Conservation (phyloP, 441 rosid species). For the Croton laevigatus region DNA sequence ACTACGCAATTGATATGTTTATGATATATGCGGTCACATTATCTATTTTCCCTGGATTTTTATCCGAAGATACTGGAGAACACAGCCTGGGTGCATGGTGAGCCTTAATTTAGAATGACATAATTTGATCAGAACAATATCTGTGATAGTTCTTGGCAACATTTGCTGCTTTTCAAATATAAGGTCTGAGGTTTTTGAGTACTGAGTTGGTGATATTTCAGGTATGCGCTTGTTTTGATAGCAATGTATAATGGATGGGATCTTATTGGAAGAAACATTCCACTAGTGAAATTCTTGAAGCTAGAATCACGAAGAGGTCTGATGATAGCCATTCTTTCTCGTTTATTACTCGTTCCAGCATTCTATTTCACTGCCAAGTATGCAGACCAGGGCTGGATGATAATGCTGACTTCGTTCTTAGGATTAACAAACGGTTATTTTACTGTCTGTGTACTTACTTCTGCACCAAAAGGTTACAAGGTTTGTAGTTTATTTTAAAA, state of each 20-base stretch:
- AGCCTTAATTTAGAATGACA: slow-evolving; percentile 10
- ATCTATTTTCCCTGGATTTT: slow-evolving; percentile 77
- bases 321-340: slow-evolving; percentile 34
- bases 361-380: slow-evolving; percentile 66
- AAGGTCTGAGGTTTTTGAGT: not conserved
- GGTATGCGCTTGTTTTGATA: slow-evolving; percentile 63
- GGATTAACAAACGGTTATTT: slow-evolving; percentile 65
- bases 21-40: slow-evolving; percentile 49
- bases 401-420: slow-evolving; percentile 51
- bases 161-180: too few species aligned
- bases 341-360: slow-evolving; percentile 49
- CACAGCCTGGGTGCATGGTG: slow-evolving; percentile 68
- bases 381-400: slow-evolving; percentile 81
- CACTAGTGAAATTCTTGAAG: slow-evolving; percentile 39
- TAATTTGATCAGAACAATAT: not conserved
- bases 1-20: slow-evolving; percentile 51
- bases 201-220: slow-evolving; percentile 17
- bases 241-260: slow-evolving; percentile 65
- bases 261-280: slow-evolving; percentile 54
- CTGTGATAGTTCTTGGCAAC: too few species aligned
- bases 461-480: slow-evolving; percentile 64
- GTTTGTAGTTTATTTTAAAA: slow-evolving; percentile 24
- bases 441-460: slow-evolving; percentile 58
- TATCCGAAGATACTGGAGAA: slow-evolving; percentile 63
- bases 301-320: slow-evolving; percentile 52